Conservation (phyloP, 2,329 filamentous ascomycete genomes). For the Fusarium torulosum region DNA sequence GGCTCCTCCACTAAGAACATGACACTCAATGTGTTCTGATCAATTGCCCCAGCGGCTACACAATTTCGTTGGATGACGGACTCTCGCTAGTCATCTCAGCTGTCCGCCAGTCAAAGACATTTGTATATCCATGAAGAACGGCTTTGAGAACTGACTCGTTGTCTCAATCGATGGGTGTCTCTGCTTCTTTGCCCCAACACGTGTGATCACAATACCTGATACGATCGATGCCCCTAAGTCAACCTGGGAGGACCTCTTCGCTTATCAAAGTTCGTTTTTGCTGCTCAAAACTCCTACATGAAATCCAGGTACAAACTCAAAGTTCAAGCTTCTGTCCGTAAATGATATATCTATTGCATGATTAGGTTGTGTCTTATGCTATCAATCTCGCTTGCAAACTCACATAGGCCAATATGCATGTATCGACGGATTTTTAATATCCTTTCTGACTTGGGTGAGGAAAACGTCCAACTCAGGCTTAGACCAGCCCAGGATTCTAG, state of each 20-base stretch:
- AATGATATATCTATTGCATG: constrained; percentile 1
- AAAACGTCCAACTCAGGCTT: constrained; percentile 44
- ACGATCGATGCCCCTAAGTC: not conserved
- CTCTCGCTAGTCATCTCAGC: constrained; percentile 12
- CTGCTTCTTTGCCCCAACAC: no score
- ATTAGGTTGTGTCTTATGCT: not conserved
- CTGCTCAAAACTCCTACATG: no score
- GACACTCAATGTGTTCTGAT: not conserved
- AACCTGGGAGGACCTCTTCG: not conserved
- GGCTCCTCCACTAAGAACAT: not conserved
- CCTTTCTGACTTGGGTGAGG: constrained; percentile 43
- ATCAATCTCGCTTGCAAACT: not conserved
- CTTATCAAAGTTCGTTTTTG: not conserved
- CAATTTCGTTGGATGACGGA: not conserved
- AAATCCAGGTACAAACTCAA: not conserved
- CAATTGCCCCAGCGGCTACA: not conserved
- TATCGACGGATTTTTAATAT: constrained; percentile 43
- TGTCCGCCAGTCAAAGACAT: not conserved
- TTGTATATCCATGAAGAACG: not conserved
- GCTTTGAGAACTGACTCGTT: not conserved
- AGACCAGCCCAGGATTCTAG: constrained; percentile 45
- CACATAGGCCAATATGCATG: constrained; percentile 49
- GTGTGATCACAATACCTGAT: no score
- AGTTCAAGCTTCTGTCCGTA: constrained; percentile 3
- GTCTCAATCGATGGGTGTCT: not conserved